Base-by-base conservation (phyloP, 1,284 basidiomycete species). In the Phylloporus sp. region DNA sequence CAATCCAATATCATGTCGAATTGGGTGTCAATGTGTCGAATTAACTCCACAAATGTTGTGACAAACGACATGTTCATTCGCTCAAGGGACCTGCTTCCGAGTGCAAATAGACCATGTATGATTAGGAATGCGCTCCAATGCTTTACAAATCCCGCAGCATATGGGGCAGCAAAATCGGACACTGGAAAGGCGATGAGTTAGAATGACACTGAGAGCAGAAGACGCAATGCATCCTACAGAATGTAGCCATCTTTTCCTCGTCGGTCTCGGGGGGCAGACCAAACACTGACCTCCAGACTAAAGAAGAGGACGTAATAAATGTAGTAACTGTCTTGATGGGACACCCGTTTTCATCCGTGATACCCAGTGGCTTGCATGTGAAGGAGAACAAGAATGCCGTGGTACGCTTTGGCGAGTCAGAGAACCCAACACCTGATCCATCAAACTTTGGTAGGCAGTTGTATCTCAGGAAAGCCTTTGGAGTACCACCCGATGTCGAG, bases 51-150 rank as follows among this genome's bases (percentile, higher is more conserved):
- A 27, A 69, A 61, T 3, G 45, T 47, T 25, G 27, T 49, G 7
- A 49, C 25, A 52, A 67, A 72, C 20, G 55, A 6, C 20, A 62
- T 52, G 19, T 3, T 19, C 23, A 70, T 70, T 5, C 27, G 4
- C 45, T 66, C 62, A 14, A 76, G 59, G 15, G 64, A 60, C 43
- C 39, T 63, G 60, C 68, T 65, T 4, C 62, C 27, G 17, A 78
- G 17, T 17, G 67, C 62, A 57, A 75, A 76, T 15, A 76, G 32
- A 2, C 60, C 75, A 23, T 73, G 75, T 12, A 74, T 67, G 5
- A 77, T 58, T 23, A 76, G 74, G 43, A 69, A 78, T 14, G 76
- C 64, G 7, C 64, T 62, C 63, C 67, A 73, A 17, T 69, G 65
- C 47, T 32, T 32, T 63, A 76, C 69, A 43, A 78, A 71, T 12